These are phyloP conservation scores for Escallonia rubra DNA, from an alignment of 129 eudicot genomes.

Conservation along the genomic window DNA sequence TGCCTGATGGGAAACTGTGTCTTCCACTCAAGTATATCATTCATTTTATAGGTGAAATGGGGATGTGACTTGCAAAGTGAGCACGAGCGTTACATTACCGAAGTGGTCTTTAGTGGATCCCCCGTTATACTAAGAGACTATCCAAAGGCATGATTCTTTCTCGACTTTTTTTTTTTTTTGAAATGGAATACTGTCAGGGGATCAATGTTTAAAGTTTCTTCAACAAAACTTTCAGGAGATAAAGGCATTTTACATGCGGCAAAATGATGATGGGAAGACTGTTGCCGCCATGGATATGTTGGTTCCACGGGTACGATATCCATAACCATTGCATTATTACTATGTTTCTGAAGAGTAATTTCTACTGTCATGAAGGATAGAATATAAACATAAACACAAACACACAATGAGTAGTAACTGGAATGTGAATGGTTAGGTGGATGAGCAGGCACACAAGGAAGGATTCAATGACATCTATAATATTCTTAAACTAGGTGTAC, in stretches of 20 bases:
- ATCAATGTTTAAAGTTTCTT: background rate
- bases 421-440: too few species aligned
- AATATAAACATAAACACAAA: too few species aligned
- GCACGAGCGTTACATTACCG: slow-evolving; percentile 95
- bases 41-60: slow-evolving; percentile 76
- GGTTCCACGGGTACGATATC: slow-evolving; percentile 80
- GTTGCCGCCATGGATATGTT: slow-evolving; percentile 98
- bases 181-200: background rate
- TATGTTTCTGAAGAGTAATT: background rate
- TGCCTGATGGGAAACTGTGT: background rate
- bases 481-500: too few species aligned
- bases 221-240: slow-evolving; percentile 55
- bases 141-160: slow-evolving; percentile 63
- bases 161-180: background rate
- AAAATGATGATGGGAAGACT: slow-evolving; percentile 93
- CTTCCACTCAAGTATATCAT: slow-evolving; percentile 1
- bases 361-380: too few species aligned
- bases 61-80: slow-evolving; percentile 98
- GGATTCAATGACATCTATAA: too few species aligned
- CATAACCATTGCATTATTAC: background rate
- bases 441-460: too few species aligned
- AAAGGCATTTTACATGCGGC: slow-evolving; percentile 96
- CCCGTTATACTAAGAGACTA: slow-evolving; percentile 95
- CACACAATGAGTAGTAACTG: too few species aligned
- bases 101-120: slow-evolving; percentile 80